phyloP scores from a whole-genome alignment of 805 yeast species.

The Cyberlindnera galapagoensis region DNA sequence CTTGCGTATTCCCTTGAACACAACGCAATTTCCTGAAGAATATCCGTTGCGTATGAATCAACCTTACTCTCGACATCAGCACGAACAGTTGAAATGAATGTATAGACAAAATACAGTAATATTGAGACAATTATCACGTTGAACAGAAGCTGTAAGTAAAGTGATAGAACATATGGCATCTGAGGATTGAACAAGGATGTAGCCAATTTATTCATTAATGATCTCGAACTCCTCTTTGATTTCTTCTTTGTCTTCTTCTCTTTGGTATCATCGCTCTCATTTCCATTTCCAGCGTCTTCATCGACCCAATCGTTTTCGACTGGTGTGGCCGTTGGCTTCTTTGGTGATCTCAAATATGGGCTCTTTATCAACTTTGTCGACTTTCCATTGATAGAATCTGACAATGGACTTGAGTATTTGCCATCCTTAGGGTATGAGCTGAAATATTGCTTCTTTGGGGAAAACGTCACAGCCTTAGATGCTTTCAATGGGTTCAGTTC shows the following conservation, averaged over 20 bases:
- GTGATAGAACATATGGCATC: slow-evolving; percentile 49
- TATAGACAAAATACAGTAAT: slow-evolving; percentile 43
- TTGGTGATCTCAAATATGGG: slow-evolving; percentile 17
- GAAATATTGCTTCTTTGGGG: slow-evolving; percentile 28
- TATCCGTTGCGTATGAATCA: slow-evolving; percentile 53
- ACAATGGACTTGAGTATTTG: slow-evolving; percentile 19
- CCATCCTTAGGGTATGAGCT: slow-evolving; percentile 4
- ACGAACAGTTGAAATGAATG: slow-evolving; percentile 49
- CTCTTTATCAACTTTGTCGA: slow-evolving; percentile 8
- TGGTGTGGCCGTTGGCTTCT: slow-evolving; percentile 5
- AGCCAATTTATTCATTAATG: slow-evolving; percentile 6
- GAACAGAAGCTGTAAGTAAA: slow-evolving; percentile 58
- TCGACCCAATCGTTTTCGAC: slow-evolving; percentile 17
- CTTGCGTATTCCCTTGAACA: slow-evolving; percentile 66
- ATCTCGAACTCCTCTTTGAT: slow-evolving; percentile 4
- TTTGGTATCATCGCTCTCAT: too few species aligned
- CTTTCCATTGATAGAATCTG: slow-evolving; percentile 20
- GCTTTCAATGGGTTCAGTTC: slow-evolving; percentile 28
- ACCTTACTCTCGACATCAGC: slow-evolving; percentile 69
- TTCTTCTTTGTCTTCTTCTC: slow-evolving; percentile 3
- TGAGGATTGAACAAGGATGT: slow-evolving; percentile 33
- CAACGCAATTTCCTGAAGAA: slow-evolving; percentile 53
- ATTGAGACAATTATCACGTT: slow-evolving; percentile 47
- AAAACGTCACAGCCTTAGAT: slow-evolving; percentile 27
- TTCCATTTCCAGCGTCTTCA: slow-evolving; percentile 13